phyloP scores from a whole-genome alignment of 2,329 filamentous ascomycete genomes.

The Pseudogymnoascus sp. region DNA sequence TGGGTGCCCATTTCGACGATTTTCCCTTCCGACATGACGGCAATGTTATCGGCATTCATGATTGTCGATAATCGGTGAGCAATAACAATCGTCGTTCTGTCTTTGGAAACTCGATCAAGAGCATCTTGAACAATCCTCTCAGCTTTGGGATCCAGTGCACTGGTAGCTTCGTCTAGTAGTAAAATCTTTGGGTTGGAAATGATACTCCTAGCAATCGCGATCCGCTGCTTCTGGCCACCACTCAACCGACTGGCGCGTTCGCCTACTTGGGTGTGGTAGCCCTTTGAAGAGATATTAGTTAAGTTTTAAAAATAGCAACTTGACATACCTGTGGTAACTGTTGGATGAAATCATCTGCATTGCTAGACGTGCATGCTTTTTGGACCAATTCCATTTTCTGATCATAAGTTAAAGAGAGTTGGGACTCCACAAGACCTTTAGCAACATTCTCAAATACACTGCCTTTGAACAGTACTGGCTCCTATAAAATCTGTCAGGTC shows the following conservation, averaged over 20 bases:
- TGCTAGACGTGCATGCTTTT: slow-evolving; percentile 41
- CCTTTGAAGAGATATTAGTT: slow-evolving; percentile 25
- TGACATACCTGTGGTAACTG: slow-evolving; percentile 44
- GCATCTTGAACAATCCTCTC: slow-evolving; percentile 44
- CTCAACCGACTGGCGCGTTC: slow-evolving; percentile 62
- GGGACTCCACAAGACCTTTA: slow-evolving; percentile 35
- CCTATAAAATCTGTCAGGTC: slow-evolving; percentile 30
- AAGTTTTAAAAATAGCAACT: slow-evolving; percentile 24
- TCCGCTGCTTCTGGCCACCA: slow-evolving; percentile 57
- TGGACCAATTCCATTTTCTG: slow-evolving; percentile 37
- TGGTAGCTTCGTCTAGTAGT: slow-evolving; percentile 59
- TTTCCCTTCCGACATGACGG: background rate
- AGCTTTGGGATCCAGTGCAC: slow-evolving; percentile 38
- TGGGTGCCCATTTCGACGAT: slow-evolving; percentile 9
- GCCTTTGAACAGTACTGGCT: slow-evolving; percentile 20
- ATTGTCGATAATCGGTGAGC: slow-evolving; percentile 35
- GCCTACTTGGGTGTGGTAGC: slow-evolving; percentile 47
- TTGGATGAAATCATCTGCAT: slow-evolving; percentile 45
- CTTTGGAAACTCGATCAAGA: slow-evolving; percentile 42
- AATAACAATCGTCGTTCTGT: slow-evolving; percentile 54
- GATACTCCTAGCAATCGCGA: slow-evolving; percentile 57
- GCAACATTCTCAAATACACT: slow-evolving; percentile 42
- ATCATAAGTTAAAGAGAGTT: background rate
- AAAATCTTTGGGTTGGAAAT: slow-evolving; percentile 51
- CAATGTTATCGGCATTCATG: slow-evolving; percentile 6